A percentile compares a stretch with the other conserved stretches of the same genome.
These are phyloP conservation scores for Lagenidium giganteum DNA, from an alignment of 352 stramenopile genomes.

Conservation along the genomic window DNA sequence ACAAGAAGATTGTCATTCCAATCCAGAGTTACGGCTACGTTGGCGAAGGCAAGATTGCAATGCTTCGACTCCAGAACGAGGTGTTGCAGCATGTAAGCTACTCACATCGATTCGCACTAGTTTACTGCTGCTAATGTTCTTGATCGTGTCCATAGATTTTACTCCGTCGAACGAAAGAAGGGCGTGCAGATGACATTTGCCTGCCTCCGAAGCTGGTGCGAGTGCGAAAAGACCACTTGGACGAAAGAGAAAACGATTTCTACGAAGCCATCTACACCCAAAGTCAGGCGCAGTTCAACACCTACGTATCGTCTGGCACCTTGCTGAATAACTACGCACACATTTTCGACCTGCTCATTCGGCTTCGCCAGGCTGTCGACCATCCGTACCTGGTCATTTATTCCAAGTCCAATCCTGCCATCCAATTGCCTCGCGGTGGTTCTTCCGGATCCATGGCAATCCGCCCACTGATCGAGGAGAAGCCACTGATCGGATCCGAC, in stretches of 20 bases:
- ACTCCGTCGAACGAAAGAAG: constrained; percentile 97
- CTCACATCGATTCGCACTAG: not conserved
- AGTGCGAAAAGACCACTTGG: constrained; percentile 77
- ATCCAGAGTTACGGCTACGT: constrained; percentile 96
- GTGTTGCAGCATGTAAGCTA: constrained; percentile 79
- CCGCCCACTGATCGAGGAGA: constrained; percentile 50
- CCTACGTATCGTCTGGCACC: constrained; percentile 96
- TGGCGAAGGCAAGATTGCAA: constrained; percentile 90
- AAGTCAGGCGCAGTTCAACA: constrained; percentile 97
- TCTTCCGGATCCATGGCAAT: constrained; percentile 11
- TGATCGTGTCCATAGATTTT: constrained; percentile 74
- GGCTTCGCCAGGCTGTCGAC: constrained; percentile 97
- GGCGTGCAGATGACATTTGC: constrained; percentile 93
- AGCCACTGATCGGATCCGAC: constrained; percentile 39
- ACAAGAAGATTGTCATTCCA: constrained; percentile 97
- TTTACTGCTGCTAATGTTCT: not conserved
- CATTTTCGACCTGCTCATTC: constrained; percentile 98
- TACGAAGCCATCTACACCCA: constrained; percentile 99
- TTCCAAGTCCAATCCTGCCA: constrained; percentile 80
- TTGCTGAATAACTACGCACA: constrained; percentile 99
- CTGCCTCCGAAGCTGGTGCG: constrained; percentile 86
- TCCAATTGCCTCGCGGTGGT: constrained; percentile 44
- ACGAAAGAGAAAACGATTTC: constrained; percentile 96
- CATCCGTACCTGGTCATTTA: constrained; percentile 98
- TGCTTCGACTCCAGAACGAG: constrained; percentile 95